phyloP scores from a whole-genome alignment of 2,329 filamentous ascomycete species.

The Metarhizium rileyi region DNA sequence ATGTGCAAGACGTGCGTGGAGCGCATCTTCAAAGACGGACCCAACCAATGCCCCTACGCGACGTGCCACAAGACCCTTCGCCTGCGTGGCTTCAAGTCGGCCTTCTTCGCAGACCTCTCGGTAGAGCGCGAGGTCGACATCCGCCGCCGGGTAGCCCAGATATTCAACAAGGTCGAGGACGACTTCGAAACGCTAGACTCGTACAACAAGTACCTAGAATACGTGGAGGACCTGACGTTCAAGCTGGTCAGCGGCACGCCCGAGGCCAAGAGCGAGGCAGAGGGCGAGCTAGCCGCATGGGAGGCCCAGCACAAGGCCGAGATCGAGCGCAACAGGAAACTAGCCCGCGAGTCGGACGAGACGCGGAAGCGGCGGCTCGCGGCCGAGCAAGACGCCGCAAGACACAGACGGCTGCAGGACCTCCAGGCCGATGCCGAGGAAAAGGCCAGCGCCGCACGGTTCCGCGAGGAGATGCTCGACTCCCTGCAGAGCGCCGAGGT shows the following conservation, averaged over 20 bases:
- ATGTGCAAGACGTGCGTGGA: slow-evolving; percentile 97
- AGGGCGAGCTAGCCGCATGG: slow-evolving; percentile 45
- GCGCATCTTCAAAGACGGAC: slow-evolving; percentile 85
- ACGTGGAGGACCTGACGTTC: slow-evolving; percentile 82
- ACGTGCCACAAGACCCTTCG: slow-evolving; percentile 81
- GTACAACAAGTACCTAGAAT: slow-evolving; percentile 92
- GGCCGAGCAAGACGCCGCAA: slow-evolving; percentile 57
- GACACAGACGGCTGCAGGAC: slow-evolving; percentile 49
- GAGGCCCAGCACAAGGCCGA: slow-evolving; percentile 61
- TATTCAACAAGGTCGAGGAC: slow-evolving; percentile 82
- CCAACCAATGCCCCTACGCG: slow-evolving; percentile 84
- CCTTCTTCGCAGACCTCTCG: slow-evolving; percentile 80
- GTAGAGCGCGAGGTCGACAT: slow-evolving; percentile 95
- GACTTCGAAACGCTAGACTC: slow-evolving; percentile 78
- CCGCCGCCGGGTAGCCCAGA: slow-evolving; percentile 62
- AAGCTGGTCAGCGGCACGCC: slow-evolving; percentile 70
- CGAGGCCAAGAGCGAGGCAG: slow-evolving; percentile 43
- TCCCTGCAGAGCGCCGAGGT: slow-evolving; percentile 52
- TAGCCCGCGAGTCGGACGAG: slow-evolving; percentile 47
- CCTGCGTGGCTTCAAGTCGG: slow-evolving; percentile 71
- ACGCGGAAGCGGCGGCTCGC: slow-evolving; percentile 43
- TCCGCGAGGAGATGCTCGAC: slow-evolving; percentile 59
- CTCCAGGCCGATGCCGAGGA: slow-evolving; percentile 63
- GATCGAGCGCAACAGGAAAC: slow-evolving; percentile 51
- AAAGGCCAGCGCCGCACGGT: slow-evolving; percentile 50